These are phyloP conservation scores for Musa troglodytarum DNA, from an alignment of 176 grass and related monocot genomes.

Conservation along the genomic window DNA sequence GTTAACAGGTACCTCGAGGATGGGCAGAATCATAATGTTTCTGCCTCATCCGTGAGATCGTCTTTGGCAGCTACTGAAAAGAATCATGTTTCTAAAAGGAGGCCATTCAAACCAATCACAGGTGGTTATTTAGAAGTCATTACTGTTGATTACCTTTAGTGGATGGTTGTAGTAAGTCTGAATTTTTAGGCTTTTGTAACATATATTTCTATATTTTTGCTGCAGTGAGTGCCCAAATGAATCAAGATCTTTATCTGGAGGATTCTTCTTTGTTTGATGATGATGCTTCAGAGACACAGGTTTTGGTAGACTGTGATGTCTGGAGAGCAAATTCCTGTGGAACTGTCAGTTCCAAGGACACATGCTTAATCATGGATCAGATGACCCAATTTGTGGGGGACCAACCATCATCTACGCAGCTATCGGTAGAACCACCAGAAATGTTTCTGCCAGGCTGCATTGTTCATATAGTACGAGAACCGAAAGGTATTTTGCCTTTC, in stretches of 20 bases:
- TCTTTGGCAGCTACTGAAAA: neutral
- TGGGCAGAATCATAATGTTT: conserved; percentile 5
- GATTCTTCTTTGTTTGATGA: conserved; percentile 33
- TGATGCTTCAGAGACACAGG: conserved; percentile 27
- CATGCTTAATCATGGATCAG: conserved; percentile 1
- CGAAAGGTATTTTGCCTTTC: conserved; percentile 54
- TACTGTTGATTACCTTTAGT: neutral
- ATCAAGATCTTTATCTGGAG: conserved; percentile 30
- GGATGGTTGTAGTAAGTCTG: neutral
- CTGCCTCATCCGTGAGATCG: conserved; percentile 3
- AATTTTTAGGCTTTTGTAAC: neutral
- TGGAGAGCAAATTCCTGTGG: neutral
- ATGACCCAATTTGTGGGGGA: conserved; percentile 12
- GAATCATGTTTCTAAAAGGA: conserved; percentile 16
- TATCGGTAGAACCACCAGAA: conserved; percentile 57
- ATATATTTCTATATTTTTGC: neutral
- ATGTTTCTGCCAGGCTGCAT: conserved; percentile 82
- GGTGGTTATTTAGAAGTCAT: conserved; percentile 4
- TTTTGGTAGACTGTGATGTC: conserved; percentile 4
- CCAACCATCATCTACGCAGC: conserved; percentile 38
- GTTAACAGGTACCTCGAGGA: conserved; percentile 49
- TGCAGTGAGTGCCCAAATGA: conserved; percentile 20
- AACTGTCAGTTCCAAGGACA: neutral
- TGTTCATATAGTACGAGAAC: conserved; percentile 71
- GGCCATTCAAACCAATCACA: conserved; percentile 5